Evolutionary conservation across 768 basidiomycete genomes (phyloP), one percentile per base, ranked within the genome.

Genomic region (Cyathus striatus): DNA sequence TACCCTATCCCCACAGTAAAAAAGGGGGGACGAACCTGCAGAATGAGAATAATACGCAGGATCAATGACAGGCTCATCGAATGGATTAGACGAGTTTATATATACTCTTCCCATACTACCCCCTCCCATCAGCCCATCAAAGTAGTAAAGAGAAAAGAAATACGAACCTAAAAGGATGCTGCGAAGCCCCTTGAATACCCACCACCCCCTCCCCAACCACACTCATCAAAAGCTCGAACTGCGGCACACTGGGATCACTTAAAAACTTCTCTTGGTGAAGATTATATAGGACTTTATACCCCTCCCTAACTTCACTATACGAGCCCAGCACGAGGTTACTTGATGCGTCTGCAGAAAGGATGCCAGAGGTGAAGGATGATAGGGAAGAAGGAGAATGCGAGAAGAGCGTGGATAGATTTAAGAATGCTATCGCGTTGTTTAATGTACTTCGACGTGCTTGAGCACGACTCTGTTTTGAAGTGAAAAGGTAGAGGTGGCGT

Each of bases 341-440:
- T 32, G 30, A 32, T 12, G 13, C 13, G 4, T 12, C 30, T 3
- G 13, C 17, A 16, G 30, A 32, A 5, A 13, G 13, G 17, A 32
- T 12, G 12, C 13, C 30, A 12, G 30, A 12, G 30, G 13, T 32
- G 30, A 32, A 13, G 13, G 12, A 12, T 16, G 30, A 12, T 32
- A 16, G 13, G 30, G 17, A 32, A 16, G 12, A 12, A 16, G 30
- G 13, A 32, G 30, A 32, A 16, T 12, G 17, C 3, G 30, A 12
- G 46, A 79, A 64, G 23, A 78, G 66, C 24, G 58, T 59, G 26
- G 72, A 69, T 46, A 69, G 61, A 59, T 81, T 81, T 50, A 72
- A 66, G 54, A 81, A 85, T 5, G 75, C 76, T 27, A 76, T 77
- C 3, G 81, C 81, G 24, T 77, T 72, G 65, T 83, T 85, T 55